Evolutionary conservation across 2,329 filamentous ascomycete species (phyloP).

Genomic region (Cladorrhinum sp.): DNA sequence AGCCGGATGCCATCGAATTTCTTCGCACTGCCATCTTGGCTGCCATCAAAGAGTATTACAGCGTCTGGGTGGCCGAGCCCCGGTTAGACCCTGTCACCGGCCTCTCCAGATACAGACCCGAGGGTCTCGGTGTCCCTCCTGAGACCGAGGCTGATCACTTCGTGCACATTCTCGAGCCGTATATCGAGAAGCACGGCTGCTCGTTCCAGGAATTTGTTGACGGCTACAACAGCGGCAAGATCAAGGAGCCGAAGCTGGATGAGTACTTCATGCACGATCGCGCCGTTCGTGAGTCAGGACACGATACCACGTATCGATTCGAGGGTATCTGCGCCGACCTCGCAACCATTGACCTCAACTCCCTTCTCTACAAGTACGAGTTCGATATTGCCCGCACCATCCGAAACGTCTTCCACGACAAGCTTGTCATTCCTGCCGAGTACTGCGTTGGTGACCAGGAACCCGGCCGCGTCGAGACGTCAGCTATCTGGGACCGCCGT

Average conservation of each 20-base stretch:
- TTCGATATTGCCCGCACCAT: slow-evolving; percentile 87
- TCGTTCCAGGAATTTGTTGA: slow-evolving; percentile 78
- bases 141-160: slow-evolving; percentile 90
- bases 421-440: slow-evolving; percentile 74
- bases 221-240: slow-evolving; percentile 76
- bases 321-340: slow-evolving; percentile 84
- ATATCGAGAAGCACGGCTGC: slow-evolving; percentile 80
- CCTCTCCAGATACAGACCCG: slow-evolving; percentile 79
- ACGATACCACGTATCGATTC: slow-evolving; percentile 92
- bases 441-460: slow-evolving; percentile 69
- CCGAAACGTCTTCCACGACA: slow-evolving; percentile 78
- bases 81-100: slow-evolving; percentile 74
- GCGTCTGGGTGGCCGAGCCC: slow-evolving; percentile 78
- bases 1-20: slow-evolving; percentile 77
- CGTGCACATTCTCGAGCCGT: slow-evolving; percentile 75
- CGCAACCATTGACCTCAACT: slow-evolving; percentile 92
- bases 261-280: slow-evolving; percentile 96
- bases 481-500: slow-evolving; percentile 84
- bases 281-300: slow-evolving; percentile 91
- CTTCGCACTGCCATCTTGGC: slow-evolving; percentile 76
- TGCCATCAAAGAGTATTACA: slow-evolving; percentile 95
- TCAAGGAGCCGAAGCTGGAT: slow-evolving; percentile 84
- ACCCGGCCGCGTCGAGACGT: slow-evolving; percentile 72
- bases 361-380: slow-evolving; percentile 94
- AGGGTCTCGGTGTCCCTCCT: slow-evolving; percentile 80